Percentiles rank a stretch among this genome's conserved stretches.
These are phyloP conservation scores for Solanum hybrid DNA, from an alignment of 305 asterid genomes.

Conservation along the genomic window DNA sequence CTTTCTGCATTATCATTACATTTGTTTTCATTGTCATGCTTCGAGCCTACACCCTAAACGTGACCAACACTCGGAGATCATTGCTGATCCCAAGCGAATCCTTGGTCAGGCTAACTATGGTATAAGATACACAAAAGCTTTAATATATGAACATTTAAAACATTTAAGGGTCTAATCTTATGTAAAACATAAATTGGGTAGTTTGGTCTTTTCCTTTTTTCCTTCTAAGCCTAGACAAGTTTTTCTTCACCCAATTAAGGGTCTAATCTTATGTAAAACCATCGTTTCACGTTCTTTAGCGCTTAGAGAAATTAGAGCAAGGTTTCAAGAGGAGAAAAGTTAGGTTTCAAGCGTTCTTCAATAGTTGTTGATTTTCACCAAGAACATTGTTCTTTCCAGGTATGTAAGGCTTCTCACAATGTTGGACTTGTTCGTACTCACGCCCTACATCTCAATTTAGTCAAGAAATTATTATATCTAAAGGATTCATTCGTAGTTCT, in stretches of 20 bases:
- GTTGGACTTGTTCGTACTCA: not conserved
- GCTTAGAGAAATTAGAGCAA: not conserved
- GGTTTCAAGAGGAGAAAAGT: not conserved
- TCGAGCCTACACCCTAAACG: not conserved
- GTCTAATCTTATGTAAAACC: not conserved
- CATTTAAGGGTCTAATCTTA: not conserved
- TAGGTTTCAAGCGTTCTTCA: not conserved
- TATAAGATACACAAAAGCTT: not conserved
- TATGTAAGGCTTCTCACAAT: not conserved
- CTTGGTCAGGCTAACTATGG: not conserved
- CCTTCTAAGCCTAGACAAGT: not conserved
- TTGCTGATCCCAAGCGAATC: not conserved
- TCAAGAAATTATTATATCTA: not conserved
- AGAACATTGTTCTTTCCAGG: not conserved
- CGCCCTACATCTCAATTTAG: not conserved
- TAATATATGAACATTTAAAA: not conserved
- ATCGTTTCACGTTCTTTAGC: not conserved
- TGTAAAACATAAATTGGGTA: not conserved
- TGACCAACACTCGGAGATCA: not conserved
- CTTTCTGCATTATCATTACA: not conserved
- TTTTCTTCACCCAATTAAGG: not conserved
- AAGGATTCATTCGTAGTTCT: not conserved
- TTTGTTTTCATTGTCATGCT: not conserved
- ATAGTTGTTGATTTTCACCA: not conserved
- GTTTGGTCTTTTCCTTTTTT: not conserved